These are phyloP conservation scores for Paspalum notatum DNA, from an alignment of 176 grass and related monocot species.

Conservation along the genomic window DNA sequence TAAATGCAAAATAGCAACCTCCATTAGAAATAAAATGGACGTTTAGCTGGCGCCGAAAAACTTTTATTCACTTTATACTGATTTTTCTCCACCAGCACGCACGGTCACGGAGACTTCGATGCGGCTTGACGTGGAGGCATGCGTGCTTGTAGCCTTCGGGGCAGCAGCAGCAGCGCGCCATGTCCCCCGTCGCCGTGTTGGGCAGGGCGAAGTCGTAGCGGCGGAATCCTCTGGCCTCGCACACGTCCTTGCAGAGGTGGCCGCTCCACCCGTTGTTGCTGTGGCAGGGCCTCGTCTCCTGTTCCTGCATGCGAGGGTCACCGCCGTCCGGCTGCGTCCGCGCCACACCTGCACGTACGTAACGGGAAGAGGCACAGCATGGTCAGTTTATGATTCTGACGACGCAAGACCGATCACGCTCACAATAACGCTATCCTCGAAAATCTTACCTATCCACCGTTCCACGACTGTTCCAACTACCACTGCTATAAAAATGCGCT, in stretches of 20 bases:
- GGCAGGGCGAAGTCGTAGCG: background rate
- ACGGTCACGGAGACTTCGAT: too few relatives aligned
- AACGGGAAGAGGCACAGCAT: too few relatives aligned
- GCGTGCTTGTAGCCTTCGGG: background rate
- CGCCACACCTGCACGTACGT: background rate
- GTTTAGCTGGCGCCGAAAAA: too few relatives aligned
- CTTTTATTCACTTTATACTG: too few relatives aligned
- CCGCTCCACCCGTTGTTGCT: conserved; percentile 11
- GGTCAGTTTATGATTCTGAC: background rate
- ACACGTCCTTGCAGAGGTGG: conserved; percentile 11
- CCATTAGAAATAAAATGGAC: too few relatives aligned
- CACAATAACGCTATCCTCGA: too few relatives aligned
- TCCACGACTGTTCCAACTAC: too few relatives aligned
- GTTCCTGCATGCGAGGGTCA: background rate
- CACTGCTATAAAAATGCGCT: too few relatives aligned
- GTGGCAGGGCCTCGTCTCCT: background rate
- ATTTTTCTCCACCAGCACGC: too few relatives aligned
- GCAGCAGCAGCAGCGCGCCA: conserved; percentile 14
- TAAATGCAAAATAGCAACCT: too few relatives aligned
- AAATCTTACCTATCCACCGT: too few relatives aligned
- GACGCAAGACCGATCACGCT: background rate
- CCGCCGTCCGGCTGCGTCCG: background rate
- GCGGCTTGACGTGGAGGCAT: background rate
- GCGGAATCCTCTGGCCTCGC: background rate
- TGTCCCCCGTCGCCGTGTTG: background rate